These are phyloP conservation scores for Phytophthora syringae DNA, from an alignment of 352 stramenopile genomes.

Conservation along the genomic window DNA sequence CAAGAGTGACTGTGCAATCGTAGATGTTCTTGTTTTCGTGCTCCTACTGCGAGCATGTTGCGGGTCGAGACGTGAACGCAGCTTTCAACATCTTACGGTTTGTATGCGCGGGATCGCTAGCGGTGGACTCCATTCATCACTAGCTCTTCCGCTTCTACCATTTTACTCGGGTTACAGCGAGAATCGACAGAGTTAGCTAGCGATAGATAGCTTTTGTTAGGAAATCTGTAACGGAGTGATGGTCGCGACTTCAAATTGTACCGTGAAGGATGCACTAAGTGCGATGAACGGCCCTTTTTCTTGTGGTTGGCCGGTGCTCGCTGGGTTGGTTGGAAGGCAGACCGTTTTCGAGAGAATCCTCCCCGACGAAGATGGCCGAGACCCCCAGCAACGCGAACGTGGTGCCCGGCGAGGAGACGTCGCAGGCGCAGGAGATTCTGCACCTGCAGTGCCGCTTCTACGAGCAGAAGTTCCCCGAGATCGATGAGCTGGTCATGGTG, in stretches of 20 bases:
- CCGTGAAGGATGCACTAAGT: background rate
- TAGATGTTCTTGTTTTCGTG: constrained; percentile 90
- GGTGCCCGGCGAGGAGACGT: constrained; percentile 50
- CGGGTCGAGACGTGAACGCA: too few species aligned
- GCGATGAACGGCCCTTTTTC: constrained; percentile 23
- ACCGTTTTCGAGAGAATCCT: constrained; percentile 24
- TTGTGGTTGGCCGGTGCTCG: constrained; percentile 2
- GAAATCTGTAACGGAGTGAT: too few species aligned
- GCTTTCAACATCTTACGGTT: too few species aligned
- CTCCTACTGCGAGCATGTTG: too few species aligned
- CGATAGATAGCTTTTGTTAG: too few species aligned
- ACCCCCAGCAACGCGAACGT: constrained; percentile 23
- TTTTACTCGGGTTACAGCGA: too few species aligned
- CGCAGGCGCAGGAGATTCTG: constrained; percentile 71
- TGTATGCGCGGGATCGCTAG: too few species aligned
- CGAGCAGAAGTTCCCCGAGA: constrained; percentile 95
- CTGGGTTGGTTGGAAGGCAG: constrained; percentile 22
- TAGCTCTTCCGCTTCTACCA: too few species aligned
- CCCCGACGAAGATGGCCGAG: constrained; percentile 36
- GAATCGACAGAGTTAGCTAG: too few species aligned
- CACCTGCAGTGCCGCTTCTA: constrained; percentile 92
- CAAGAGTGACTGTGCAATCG: constrained; percentile 80
- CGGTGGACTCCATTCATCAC: too few species aligned
- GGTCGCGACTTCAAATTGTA: constrained; percentile 24
- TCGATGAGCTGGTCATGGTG: constrained; percentile 98